Percentiles rank a stretch among this genome's conserved stretches.
These are phyloP conservation scores for Aspergillus cavernicola DNA, from an alignment of 495 filamentous ascomycete genomes.

Conservation along the genomic window DNA sequence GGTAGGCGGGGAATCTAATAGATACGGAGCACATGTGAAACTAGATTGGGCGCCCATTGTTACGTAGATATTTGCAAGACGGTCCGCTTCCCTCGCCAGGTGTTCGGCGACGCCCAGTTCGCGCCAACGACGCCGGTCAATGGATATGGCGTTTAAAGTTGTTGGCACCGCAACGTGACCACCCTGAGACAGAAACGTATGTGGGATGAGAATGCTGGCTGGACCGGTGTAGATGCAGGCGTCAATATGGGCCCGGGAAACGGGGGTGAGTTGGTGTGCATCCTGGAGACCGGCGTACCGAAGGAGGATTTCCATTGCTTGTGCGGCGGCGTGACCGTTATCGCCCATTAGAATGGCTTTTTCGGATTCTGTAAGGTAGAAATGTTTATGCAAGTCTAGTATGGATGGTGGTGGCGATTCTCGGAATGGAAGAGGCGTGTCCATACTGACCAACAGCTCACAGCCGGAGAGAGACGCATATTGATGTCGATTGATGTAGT, in stretches of 20 bases:
- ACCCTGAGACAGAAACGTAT: slow-evolving; percentile 19
- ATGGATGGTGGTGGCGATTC: neutral
- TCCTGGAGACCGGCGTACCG: slow-evolving; percentile 19
- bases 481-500: neutral
- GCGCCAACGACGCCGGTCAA: slow-evolving; percentile 26
- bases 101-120: slow-evolving; percentile 19
- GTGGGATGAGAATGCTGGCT: slow-evolving; percentile 22
- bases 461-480: neutral
- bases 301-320: slow-evolving; percentile 25
- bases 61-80: slow-evolving; percentile 23
- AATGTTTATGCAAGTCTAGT: neutral
- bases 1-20: slow-evolving; percentile 21
- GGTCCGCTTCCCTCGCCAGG: slow-evolving; percentile 16
- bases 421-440: neutral
- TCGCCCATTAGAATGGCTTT: slow-evolving; percentile 18
- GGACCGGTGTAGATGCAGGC: slow-evolving; percentile 34
- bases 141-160: slow-evolving; percentile 31
- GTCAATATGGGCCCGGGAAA: slow-evolving; percentile 30
- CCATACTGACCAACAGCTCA: neutral
- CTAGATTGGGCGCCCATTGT: slow-evolving; percentile 29
- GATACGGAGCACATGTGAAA: slow-evolving; percentile 35
- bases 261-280: slow-evolving; percentile 19
- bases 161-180: slow-evolving; percentile 26
- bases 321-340: slow-evolving; percentile 20
- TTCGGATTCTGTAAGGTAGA: slow-evolving; percentile 13